These are phyloP conservation scores for Dichotomopilus funicola DNA, from an alignment of 2,329 filamentous ascomycete genomes.

Conservation along the genomic window DNA sequence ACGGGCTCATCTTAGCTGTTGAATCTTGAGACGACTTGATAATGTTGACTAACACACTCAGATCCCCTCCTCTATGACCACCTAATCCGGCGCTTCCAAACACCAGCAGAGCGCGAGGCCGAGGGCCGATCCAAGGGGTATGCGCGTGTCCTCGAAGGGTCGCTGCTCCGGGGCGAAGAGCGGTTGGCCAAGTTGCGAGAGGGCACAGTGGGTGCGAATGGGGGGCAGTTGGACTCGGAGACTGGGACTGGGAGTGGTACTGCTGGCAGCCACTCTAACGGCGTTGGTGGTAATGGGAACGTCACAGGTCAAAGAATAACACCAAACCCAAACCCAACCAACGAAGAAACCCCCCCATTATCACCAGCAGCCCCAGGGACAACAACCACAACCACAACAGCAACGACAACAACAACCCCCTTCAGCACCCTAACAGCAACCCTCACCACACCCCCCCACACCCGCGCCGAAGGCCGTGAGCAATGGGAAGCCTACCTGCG, in stretches of 20 bases:
- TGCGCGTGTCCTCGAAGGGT: conserved; percentile 70
- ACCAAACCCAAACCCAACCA: no score
- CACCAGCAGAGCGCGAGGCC: conserved; percentile 62
- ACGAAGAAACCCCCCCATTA: background rate
- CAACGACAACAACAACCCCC: background rate
- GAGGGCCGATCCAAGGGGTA: conserved; percentile 72
- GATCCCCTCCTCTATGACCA: conserved; percentile 79
- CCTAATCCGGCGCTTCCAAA: conserved; percentile 71
- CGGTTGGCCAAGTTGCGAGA: conserved; percentile 44
- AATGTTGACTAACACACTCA: conserved; percentile 19
- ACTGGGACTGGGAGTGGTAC: no score
- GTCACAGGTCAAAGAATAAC: no score
- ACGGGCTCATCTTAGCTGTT: no score
- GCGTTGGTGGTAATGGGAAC: no score
- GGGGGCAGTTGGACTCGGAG: background rate
- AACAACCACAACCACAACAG: background rate
- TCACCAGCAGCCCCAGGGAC: background rate
- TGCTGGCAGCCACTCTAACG: no score
- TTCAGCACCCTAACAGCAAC: conserved; percentile 39
- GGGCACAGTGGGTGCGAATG: background rate
- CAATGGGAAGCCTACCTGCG: conserved; percentile 69
- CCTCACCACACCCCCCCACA: conserved; percentile 44
- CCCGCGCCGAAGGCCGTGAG: conserved; percentile 58
- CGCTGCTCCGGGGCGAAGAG: conserved; percentile 68
- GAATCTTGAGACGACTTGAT: background rate